Percentiles rank a stretch among this genome's conserved stretches.
Conservation (phyloP, 805 yeast genomes). For the Alloascoidea africana region DNA sequence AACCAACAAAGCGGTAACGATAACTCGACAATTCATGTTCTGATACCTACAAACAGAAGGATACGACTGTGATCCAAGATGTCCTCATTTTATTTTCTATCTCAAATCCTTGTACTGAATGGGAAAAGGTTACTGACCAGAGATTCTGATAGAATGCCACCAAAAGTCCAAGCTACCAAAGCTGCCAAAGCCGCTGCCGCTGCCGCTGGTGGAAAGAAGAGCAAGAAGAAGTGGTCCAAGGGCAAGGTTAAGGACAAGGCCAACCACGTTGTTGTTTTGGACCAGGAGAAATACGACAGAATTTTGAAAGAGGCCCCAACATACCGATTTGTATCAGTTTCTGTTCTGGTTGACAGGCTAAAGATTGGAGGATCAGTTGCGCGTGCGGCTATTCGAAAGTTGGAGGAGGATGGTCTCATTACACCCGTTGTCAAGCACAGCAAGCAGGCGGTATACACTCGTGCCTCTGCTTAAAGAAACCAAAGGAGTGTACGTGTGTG, state of each 20-base stretch:
- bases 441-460: constrained; percentile 94
- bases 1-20: no score
- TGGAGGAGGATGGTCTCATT: constrained; percentile 90
- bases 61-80: no score
- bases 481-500: no score
- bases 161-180: constrained; percentile 97
- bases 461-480: no score
- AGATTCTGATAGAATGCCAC: constrained; percentile 99
- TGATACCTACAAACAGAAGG: no score
- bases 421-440: constrained; percentile 91
- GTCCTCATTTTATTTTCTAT: no score
- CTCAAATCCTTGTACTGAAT: no score
- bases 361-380: constrained; percentile 99
- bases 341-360: constrained; percentile 97
- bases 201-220: constrained; percentile 99
- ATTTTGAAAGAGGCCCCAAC: constrained; percentile 98
- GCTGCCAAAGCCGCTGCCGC: constrained; percentile 99
- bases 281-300: constrained; percentile 98
- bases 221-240: constrained; percentile 99
- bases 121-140: no score
- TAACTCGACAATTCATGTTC: no score
- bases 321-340: constrained; percentile 95
- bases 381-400: constrained; percentile 92
- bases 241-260: constrained; percentile 99
- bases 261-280: constrained; percentile 91